Percentiles rank a stretch among this genome's conserved stretches.
Evolutionary conservation across 129 eudicot genomes (phyloP).

Genomic region (Chrysanthemum seticuspe): DNA sequence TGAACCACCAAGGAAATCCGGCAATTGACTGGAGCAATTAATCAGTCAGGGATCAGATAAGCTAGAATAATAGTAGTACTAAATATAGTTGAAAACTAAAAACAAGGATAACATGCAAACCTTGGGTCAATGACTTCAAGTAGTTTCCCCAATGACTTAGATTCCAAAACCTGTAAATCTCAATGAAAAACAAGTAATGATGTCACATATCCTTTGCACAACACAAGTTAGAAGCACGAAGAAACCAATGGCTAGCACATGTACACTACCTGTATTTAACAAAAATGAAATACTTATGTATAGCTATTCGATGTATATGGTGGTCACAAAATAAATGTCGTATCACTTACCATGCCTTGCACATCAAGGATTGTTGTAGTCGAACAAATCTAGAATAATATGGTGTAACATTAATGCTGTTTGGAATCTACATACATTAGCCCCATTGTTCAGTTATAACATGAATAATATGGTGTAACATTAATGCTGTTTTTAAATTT

Average conservation of each 20-base stretch:
- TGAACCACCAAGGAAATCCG: constrained; percentile 90
- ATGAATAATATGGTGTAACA: not conserved
- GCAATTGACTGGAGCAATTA: constrained; percentile 61
- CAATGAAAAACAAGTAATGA: too few relatives aligned
- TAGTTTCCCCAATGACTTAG: constrained; percentile 69
- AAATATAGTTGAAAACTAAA: not conserved
- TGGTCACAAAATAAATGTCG: not conserved
- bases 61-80: too few relatives aligned
- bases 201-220: too few relatives aligned
- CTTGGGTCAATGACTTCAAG: constrained; percentile 75
- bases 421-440: too few relatives aligned
- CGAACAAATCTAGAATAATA: constrained; percentile 81
- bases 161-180: constrained; percentile 41
- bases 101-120: constrained; percentile 29
- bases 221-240: too few relatives aligned
- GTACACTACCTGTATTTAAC: constrained; percentile 41
- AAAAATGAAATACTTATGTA: not conserved
- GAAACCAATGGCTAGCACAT: too few relatives aligned
- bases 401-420: too few relatives aligned
- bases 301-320: not conserved
- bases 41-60: constrained; percentile 14
- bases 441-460: not conserved
- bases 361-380: constrained; percentile 89
- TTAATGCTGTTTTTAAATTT: not conserved
- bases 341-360: constrained; percentile 51